Evolutionary conservation across 768 basidiomycete species (phyloP).

Genomic region (Suillus fuscotomentosus): DNA sequence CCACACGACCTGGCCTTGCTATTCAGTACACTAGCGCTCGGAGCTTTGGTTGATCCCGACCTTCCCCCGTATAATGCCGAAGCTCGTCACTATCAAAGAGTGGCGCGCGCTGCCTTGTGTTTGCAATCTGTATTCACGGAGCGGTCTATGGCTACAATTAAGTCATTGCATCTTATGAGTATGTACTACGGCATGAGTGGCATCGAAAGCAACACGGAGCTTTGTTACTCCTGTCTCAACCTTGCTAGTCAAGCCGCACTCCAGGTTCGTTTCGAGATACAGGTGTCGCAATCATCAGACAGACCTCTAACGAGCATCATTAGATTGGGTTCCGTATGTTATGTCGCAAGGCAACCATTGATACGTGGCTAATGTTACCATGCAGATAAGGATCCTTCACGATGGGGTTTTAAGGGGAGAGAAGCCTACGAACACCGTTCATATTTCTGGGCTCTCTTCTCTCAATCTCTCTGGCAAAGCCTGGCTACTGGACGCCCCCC

Average conservation of each 20-base stretch:
- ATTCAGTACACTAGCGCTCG: conserved; percentile 46
- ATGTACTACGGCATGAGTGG: conserved; percentile 55
- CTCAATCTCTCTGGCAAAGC: conserved; percentile 52
- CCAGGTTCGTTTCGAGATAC: conserved; percentile 33
- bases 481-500: conserved; percentile 50
- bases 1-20: conserved; percentile 51
- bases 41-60: conserved; percentile 45
- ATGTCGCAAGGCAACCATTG: neutral
- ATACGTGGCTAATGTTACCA: conserved; percentile 10
- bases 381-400: conserved; percentile 47
- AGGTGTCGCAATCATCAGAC: neutral
- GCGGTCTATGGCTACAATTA: conserved; percentile 46
- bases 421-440: conserved; percentile 52
- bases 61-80: conserved; percentile 48
- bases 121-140: conserved; percentile 44
- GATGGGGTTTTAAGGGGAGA: conserved; percentile 48
- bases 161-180: conserved; percentile 52
- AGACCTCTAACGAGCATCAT: neutral
- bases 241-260: conserved; percentile 48
- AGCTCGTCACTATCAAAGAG: conserved; percentile 49
- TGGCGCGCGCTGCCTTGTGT: conserved; percentile 45
- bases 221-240: conserved; percentile 45
- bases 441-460: conserved; percentile 55
- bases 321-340: conserved; percentile 17
- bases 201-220: conserved; percentile 48